Base-by-base conservation (phyloP, 768 basidiomycete genomes). In the Hygrophoropsis aurantiaca region DNA sequence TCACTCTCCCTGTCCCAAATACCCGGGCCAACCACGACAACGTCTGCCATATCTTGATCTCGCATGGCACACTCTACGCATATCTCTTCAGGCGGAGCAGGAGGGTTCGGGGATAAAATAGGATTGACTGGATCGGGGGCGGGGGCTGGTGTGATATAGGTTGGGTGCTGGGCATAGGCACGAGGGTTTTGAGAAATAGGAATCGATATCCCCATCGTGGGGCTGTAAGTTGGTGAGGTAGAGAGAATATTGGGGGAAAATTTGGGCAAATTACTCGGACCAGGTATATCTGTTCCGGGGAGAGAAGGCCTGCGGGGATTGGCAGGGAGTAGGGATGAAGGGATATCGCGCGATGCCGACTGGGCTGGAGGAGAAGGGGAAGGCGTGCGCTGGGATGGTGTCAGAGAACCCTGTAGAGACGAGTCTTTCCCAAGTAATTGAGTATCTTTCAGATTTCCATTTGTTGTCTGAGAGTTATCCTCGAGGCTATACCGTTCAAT, bases 41-140 rank as follows among this genome's bases (percentile, higher is more conserved):
- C 92, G 64, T 97, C 94, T 8, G 86, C 91, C 88, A 99, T 92
- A 63, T 99, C 97, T 61, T 95, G 83, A 66, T 99, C 97, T 25
- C 97, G 85, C 94, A 98, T 98, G 48, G 97, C 87, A 61, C 97
- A 99, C 66, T 98, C 97, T 27, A 97, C 75, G 57, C 95, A 99
- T 24, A 97, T 72, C 64, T 98, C 95, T 57, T 90, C 87, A 53
- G 79, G 83, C 9, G 69, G 72, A 4, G 58, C 60, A 23, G 67
- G 80, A 19, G 74, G 79, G 11, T 72, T 72, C 25, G 82, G 79
- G 0, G 79, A 75, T 57, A 80, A 82, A 4, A 82, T 75, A 3
- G 85, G 77, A 51, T 85, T 82, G 40, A 84, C 73, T 34, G 84
- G 73, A 42, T 74, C 77, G 11, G 78, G 75, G 1, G 78, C 58